phyloP scores from a whole-genome alignment of 2,329 filamentous ascomycete genomes.

The Penicillium sp. region DNA sequence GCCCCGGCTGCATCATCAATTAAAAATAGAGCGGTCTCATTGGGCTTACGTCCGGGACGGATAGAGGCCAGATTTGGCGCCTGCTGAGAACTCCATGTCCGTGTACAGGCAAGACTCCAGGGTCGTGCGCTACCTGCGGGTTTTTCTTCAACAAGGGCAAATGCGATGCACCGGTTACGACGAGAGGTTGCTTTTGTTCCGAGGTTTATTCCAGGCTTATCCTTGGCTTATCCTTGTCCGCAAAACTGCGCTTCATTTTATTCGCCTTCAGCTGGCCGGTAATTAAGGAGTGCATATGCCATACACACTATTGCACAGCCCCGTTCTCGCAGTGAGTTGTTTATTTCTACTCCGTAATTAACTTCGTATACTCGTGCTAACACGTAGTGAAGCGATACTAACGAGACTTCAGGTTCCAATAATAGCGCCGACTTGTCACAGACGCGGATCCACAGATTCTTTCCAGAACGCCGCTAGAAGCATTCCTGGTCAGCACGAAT shows the following conservation, averaged over 20 bases:
- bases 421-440: too few species aligned
- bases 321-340: not conserved
- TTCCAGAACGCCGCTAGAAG: constrained; percentile 16
- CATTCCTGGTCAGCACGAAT: not conserved
- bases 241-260: too few species aligned
- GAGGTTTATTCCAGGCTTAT: too few species aligned
- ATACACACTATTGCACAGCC: not conserved
- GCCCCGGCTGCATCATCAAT: not conserved
- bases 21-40: not conserved
- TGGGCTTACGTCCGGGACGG: not conserved
- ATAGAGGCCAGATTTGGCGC: not conserved
- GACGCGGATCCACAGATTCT: not conserved
- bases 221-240: too few species aligned
- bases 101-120: too few species aligned
- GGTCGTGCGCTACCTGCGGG: too few species aligned
- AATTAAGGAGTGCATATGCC: not conserved
- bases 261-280: too few species aligned
- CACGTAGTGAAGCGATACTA: too few species aligned
- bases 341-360: not conserved
- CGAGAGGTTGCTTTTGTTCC: not conserved
- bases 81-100: constrained; percentile 2
- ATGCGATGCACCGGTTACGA: not conserved
- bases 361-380: too few species aligned
- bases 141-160: too few species aligned
- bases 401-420: not conserved